These are phyloP conservation scores for Arabidopsis suecica DNA, from an alignment of 345 rosid genomes.

Conservation along the genomic window DNA sequence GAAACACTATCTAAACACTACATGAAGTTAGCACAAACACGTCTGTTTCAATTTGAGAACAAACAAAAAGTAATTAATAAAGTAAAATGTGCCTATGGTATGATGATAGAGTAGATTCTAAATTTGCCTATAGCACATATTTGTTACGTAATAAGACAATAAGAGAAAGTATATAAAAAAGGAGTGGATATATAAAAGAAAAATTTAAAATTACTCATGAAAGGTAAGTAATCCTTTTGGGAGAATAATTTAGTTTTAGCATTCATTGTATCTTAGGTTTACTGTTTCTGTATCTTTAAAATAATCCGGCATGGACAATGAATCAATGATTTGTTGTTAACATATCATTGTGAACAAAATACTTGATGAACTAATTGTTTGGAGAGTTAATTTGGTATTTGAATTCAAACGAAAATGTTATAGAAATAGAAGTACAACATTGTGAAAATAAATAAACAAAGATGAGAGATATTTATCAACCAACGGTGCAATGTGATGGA, in stretches of 20 bases:
- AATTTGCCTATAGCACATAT: background rate
- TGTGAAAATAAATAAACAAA: background rate
- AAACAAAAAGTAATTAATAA: background rate
- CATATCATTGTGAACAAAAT: background rate
- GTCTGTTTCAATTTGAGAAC: background rate
- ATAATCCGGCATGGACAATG: background rate
- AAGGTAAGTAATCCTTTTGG: no score
- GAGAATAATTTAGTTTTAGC: background rate
- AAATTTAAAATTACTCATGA: no score
- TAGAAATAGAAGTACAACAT: background rate
- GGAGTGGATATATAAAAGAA: background rate
- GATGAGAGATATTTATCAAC: background rate
- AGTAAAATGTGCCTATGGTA: background rate
- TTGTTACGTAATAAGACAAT: background rate
- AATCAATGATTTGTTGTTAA: background rate
- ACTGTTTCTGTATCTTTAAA: background rate
- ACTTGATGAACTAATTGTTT: no score
- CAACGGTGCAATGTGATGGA: background rate
- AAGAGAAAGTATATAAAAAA: background rate
- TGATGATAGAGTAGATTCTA: background rate
- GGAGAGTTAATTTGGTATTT: no score
- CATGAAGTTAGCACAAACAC: slow-evolving; percentile 10
- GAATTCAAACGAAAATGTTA: no score
- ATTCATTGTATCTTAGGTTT: background rate
- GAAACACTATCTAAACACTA: background rate